Percentiles rank a stretch among this genome's conserved stretches.
Evolutionary conservation across 2,329 filamentous ascomycete species (phyloP).

Genomic region (Xylaria hypoxylon): DNA sequence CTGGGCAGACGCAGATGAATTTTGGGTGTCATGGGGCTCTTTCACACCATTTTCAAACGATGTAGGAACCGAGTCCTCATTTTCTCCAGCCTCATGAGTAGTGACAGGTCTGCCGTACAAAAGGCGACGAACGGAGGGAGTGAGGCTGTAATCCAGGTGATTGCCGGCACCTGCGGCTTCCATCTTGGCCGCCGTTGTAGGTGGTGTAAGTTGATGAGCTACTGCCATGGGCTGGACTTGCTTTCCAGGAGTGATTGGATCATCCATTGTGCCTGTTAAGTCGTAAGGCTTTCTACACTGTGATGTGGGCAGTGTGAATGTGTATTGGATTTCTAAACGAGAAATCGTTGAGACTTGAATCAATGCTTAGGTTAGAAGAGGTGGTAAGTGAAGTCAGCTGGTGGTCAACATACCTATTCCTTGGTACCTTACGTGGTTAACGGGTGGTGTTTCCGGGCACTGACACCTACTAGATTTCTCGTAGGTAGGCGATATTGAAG

Average conservation of each 20-base stretch:
- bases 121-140: not conserved
- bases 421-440: too few relatives aligned
- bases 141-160: not conserved
- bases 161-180: not conserved
- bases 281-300: not conserved
- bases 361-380: not conserved
- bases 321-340: not conserved
- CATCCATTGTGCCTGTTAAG: constrained; percentile 12
- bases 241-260: constrained; percentile 15
- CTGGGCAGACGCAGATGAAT: not conserved
- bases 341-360: not conserved
- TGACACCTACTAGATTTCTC: not conserved
- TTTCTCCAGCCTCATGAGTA: not conserved
- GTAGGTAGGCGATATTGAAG: not conserved
- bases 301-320: not conserved
- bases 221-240: not conserved
- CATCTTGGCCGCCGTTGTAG: not conserved
- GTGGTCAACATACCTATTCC: not conserved
- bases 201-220: constrained; percentile 14
- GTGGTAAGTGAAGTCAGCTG: not conserved
- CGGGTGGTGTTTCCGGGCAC: too few relatives aligned
- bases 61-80: not conserved
- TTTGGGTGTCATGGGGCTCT: not conserved
- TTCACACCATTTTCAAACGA: not conserved
- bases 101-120: not conserved